Conservation (phyloP, 208 protist genomes). For the Leishmania gerbilli region DNA sequence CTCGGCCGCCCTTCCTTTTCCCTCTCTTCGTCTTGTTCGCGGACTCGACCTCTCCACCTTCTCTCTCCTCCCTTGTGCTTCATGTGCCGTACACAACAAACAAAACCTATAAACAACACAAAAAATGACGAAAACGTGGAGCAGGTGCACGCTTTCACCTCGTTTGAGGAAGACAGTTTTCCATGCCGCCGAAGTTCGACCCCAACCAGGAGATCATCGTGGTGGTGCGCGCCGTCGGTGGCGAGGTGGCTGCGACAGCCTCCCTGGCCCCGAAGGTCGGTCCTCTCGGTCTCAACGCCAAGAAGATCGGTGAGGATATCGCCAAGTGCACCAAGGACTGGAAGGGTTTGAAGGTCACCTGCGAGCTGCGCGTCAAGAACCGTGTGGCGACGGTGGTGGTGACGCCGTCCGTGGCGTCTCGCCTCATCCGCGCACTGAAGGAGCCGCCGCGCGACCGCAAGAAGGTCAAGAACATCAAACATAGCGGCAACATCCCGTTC, state of each 20-base stretch:
- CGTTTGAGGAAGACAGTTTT: slow-evolving; percentile 36
- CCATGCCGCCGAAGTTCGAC: slow-evolving; percentile 99
- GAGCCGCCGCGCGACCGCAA: slow-evolving; percentile 99
- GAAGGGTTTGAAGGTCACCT: slow-evolving; percentile 99
- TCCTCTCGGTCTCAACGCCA: slow-evolving; percentile 99
- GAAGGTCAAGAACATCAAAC: slow-evolving; percentile 99
- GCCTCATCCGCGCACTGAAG: slow-evolving; percentile 99
- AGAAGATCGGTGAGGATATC: slow-evolving; percentile 99
- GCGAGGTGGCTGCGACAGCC: slow-evolving; percentile 97
- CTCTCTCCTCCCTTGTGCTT: background rate
- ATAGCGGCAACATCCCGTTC: slow-evolving; percentile 98
- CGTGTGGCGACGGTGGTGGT: slow-evolving; percentile 96
- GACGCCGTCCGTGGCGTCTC: slow-evolving; percentile 96
- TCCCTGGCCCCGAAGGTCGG: slow-evolving; percentile 99
- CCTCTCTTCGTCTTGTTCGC: background rate
- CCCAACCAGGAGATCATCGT: slow-evolving; percentile 96
- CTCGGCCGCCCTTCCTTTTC: background rate
- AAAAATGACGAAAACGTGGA: background rate
- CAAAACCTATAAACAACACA: background rate
- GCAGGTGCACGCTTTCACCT: slow-evolving; percentile 24
- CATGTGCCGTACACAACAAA: background rate
- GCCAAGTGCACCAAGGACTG: slow-evolving; percentile 98
- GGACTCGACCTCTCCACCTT: background rate
- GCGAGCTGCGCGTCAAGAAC: slow-evolving; percentile 99
- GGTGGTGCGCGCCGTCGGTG: slow-evolving; percentile 97